Evolutionary conservation across 495 filamentous ascomycete species (phyloP), one percentile per base, ranked within the genome.

Genomic region (Penicillium angulare): DNA sequence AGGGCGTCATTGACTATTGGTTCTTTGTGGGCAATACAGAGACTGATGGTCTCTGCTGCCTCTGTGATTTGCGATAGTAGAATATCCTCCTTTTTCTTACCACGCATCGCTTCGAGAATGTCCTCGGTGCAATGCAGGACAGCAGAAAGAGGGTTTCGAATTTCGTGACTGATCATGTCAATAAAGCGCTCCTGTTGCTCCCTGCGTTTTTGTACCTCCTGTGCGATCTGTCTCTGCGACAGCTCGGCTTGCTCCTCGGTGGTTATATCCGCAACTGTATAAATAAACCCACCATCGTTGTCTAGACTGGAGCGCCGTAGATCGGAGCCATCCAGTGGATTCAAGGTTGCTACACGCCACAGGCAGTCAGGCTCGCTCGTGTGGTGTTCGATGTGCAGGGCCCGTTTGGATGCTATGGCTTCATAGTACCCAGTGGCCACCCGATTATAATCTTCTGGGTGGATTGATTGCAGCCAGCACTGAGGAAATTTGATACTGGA

Each of bases 101-200:
- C 38, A 5, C 61, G 46, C n/a, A 63, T 44, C 0, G 46, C 57
- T 7, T 67, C 61, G 10, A 64, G 42, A 23, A 93, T 91, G 62
- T 92, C 87, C 58, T 93, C 89, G 4, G 85, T 83, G 60, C 87
- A 91, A 66, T 92, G 88, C 27, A 92, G 67, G 39, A 92, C 89
- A 8, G 89, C 89, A 39, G 82, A 86, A 8, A 93, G 74, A 1
- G 90, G 90, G 52, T 93, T 95, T 8, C 89, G 81, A 75, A 93
- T 89, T 60, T 95, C 89, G 57, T 95, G 89, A 53, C 86, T 89
- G 6, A 87, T 91, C 53, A 90, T 92, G 63, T 92, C 89, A 59
- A 93, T 92, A 64, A 92, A 95, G 50, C 90, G 90, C 59, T 93
- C 85, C 54, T 87, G 84, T 51, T 86, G 81, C 27, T 80, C 70